phyloP scores from a whole-genome alignment of 352 stramenopile species.

The Globisporangium cystogenes region DNA sequence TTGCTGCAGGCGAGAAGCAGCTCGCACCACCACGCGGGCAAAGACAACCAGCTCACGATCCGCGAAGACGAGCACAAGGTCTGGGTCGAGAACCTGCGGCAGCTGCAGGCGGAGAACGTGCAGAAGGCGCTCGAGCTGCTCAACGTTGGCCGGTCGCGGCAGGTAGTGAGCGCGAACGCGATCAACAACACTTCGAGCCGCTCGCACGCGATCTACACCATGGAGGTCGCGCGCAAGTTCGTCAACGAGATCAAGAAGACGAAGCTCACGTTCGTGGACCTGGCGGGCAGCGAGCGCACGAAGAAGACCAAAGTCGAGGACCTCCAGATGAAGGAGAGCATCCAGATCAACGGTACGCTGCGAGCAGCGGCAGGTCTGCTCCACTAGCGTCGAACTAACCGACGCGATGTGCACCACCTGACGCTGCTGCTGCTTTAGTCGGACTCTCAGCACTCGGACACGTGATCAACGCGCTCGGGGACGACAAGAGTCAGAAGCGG shows the following conservation, averaged over 20 bases:
- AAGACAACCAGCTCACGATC: conserved; percentile 22
- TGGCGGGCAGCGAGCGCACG: conserved; percentile 46
- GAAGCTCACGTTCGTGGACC: conserved; percentile 60
- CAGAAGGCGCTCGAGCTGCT: conserved; percentile 39
- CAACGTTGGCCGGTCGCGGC: conserved; percentile 30
- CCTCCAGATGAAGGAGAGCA: conserved; percentile 39
- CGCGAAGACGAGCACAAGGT: conserved; percentile 35
- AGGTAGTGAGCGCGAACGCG: conserved; percentile 35
- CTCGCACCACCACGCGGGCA: neutral
- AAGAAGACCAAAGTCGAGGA: conserved; percentile 58
- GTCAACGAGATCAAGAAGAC: conserved; percentile 37
- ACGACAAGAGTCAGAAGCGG: conserved; percentile 25
- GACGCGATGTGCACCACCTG: too few species aligned
- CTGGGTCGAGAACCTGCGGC: conserved; percentile 36
- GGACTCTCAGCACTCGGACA: conserved; percentile 43
- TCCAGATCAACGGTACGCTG: conserved; percentile 45
- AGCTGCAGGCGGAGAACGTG: conserved; percentile 27
- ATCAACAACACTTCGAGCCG: conserved; percentile 59
- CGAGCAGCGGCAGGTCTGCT: neutral
- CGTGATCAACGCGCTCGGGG: conserved; percentile 49
- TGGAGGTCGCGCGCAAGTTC: conserved; percentile 40
- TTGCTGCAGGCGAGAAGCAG: conserved; percentile 50
- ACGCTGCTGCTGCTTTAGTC: conserved; percentile 14
- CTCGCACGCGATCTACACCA: conserved; percentile 55
- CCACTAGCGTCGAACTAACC: too few species aligned